phyloP scores from a whole-genome alignment of 2,329 filamentous ascomycete species.

The Talaromyces sp. region DNA sequence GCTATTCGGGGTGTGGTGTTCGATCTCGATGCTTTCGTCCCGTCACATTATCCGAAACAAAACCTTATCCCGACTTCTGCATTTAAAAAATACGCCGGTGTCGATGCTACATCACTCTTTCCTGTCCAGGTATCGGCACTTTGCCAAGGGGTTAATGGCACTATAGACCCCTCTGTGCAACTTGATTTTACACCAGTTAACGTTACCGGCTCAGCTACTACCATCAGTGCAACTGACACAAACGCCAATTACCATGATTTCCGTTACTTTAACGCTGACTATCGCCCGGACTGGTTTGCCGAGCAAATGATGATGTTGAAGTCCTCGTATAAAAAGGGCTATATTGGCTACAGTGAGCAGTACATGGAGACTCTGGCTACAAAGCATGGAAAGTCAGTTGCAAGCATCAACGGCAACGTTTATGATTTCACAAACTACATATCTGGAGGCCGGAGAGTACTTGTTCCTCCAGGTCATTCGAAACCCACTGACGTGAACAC shows the following conservation, averaged over 20 bases:
- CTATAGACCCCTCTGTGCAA: conserved; percentile 65
- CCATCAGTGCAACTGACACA: conserved; percentile 61
- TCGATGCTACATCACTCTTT: conserved; percentile 83
- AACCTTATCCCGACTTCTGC: conserved; percentile 54
- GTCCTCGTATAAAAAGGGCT: conserved; percentile 76
- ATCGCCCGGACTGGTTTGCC: conserved; percentile 83
- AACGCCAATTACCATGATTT: conserved; percentile 91
- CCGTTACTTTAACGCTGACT: conserved; percentile 74
- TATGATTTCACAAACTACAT: conserved; percentile 89
- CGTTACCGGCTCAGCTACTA: conserved; percentile 59
- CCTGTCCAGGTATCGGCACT: conserved; percentile 91
- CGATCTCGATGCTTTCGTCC: conserved; percentile 67
- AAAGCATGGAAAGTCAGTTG: conserved; percentile 60
- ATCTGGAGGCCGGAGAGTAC: conserved; percentile 63
- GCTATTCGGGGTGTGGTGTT: conserved; percentile 88
- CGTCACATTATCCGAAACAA: conserved; percentile 72
- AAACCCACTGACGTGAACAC: conserved; percentile 48
- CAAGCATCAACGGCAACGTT: conserved; percentile 70
- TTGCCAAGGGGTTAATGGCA: conserved; percentile 69
- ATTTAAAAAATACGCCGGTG: conserved; percentile 75
- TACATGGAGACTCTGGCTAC: conserved; percentile 67
- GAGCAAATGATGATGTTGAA: conserved; percentile 79
- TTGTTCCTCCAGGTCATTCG: conserved; percentile 50
- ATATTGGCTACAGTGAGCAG: conserved; percentile 72
- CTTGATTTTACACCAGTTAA: conserved; percentile 80